These are phyloP conservation scores for Didymella arachidicola DNA, from an alignment of 2,329 filamentous ascomycete genomes.

Conservation along the genomic window DNA sequence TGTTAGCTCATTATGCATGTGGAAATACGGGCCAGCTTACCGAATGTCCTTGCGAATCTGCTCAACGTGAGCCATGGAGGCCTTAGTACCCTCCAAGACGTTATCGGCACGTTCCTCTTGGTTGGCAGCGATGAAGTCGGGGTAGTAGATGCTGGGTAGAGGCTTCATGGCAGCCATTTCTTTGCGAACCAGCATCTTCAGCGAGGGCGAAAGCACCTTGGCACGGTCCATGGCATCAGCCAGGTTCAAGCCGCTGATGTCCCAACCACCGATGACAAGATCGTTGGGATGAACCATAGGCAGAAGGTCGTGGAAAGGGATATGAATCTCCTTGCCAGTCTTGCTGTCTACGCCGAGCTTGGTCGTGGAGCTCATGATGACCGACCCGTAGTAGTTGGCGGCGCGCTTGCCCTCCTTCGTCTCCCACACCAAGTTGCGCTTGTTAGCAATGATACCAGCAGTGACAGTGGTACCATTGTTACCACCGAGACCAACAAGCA, in stretches of 20 bases:
- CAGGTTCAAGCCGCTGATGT: conserved; percentile 91
- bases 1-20: conserved; percentile 12
- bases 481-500: conserved; percentile 97
- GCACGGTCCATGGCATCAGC: conserved; percentile 95
- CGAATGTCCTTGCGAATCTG: conserved; percentile 91
- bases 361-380: conserved; percentile 96
- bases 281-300: conserved; percentile 98
- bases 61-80: conserved; percentile 87
- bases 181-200: conserved; percentile 90
- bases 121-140: conserved; percentile 98
- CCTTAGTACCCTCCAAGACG: conserved; percentile 81
- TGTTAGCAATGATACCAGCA: conserved; percentile 95
- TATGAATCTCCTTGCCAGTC: conserved; percentile 89
- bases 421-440: conserved; percentile 84
- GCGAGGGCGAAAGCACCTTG: conserved; percentile 89
- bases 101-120: conserved; percentile 97
- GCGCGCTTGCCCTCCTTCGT: conserved; percentile 85
- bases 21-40: conserved; percentile 47
- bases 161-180: conserved; percentile 90
- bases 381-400: conserved; percentile 98
- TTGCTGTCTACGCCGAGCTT: conserved; percentile 90
- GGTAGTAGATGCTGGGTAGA: conserved; percentile 96
- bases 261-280: conserved; percentile 94
- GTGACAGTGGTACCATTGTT: conserved; percentile 99
- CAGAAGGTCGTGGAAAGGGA: conserved; percentile 91